These are phyloP conservation scores for Macrocystidia cucumis DNA, from an alignment of 1,284 basidiomycete genomes.

Conservation along the genomic window DNA sequence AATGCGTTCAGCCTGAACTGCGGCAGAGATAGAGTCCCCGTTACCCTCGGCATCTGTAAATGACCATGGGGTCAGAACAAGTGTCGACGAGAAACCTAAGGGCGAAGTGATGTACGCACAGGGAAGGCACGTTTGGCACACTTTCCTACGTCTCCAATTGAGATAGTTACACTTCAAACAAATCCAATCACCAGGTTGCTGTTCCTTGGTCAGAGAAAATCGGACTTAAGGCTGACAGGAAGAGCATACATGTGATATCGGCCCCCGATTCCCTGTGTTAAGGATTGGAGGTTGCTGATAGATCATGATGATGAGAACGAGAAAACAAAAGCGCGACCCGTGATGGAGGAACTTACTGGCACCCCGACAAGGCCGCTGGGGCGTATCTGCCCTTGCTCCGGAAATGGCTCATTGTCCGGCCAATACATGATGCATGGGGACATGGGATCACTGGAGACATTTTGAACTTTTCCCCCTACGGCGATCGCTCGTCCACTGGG, in stretches of 20 bases:
- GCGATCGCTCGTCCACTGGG: constrained; percentile 71
- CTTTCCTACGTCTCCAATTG: constrained; percentile 81
- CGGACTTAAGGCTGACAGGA: constrained; percentile 6
- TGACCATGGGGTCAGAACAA: constrained; percentile 4
- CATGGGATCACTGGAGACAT: constrained; percentile 63
- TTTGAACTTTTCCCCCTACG: constrained; percentile 67
- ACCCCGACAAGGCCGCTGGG: constrained; percentile 45
- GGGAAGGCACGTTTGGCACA: constrained; percentile 83
- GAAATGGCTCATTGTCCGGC: constrained; percentile 79
- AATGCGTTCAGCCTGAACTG: constrained; percentile 77
- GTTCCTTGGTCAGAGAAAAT: no score
- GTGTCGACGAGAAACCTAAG: constrained; percentile 7
- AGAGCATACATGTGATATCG: constrained; percentile 51
- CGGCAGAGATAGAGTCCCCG: constrained; percentile 73
- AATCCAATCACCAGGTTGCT: constrained; percentile 90
- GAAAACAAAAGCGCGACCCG: constrained; percentile 3
- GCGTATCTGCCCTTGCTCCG: constrained; percentile 69
- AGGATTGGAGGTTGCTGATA: constrained; percentile 72
- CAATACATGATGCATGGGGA: constrained; percentile 75
- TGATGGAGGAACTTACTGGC: constrained; percentile 32
- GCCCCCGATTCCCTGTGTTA: constrained; percentile 84
- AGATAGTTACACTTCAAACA: constrained; percentile 79
- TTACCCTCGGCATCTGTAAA: constrained; percentile 71
- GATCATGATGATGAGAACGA: constrained; percentile 8
- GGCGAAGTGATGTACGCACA: constrained; percentile 36